Evolutionary conservation across 176 grass and related monocot genomes (phyloP).

Genomic region (Eleusine indica): DNA sequence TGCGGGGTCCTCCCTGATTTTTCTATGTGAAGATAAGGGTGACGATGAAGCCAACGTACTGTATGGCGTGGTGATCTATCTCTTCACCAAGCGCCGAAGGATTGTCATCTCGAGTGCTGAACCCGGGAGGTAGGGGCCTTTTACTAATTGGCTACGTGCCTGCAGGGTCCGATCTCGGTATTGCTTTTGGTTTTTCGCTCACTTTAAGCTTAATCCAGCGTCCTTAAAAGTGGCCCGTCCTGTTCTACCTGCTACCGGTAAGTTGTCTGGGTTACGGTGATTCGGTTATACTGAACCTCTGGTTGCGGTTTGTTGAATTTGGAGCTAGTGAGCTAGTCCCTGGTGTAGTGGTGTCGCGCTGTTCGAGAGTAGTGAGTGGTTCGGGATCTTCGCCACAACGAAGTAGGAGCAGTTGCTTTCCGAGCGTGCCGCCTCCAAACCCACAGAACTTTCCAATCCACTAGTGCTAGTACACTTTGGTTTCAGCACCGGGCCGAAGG

Average conservation of each 20-base stretch:
- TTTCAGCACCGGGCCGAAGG: conserved; percentile 20
- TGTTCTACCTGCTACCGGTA: conserved; percentile 8
- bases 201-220: conserved; percentile 34
- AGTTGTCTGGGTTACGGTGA: neutral
- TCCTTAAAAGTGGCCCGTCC: conserved; percentile 1
- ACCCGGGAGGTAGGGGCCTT: neutral
- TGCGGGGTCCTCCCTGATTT: neutral
- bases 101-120: neutral
- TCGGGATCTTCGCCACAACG: conserved; percentile 13
- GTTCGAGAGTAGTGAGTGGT: conserved; percentile 29
- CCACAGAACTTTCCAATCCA: conserved; percentile 30
- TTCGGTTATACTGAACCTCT: neutral
- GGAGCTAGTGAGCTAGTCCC: conserved; percentile 18
- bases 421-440: conserved; percentile 4
- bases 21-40: neutral
- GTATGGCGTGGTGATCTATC: neutral
- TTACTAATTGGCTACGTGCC: conserved; percentile 10
- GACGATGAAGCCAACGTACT: neutral
- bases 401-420: neutral
- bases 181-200: neutral
- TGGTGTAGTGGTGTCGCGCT: neutral
- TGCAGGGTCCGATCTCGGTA: neutral
- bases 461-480: neutral
- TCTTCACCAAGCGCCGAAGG: neutral
- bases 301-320: conserved; percentile 15